Base-by-base conservation (phyloP, 345 rosid genomes). In the Brassica carinata region DNA sequence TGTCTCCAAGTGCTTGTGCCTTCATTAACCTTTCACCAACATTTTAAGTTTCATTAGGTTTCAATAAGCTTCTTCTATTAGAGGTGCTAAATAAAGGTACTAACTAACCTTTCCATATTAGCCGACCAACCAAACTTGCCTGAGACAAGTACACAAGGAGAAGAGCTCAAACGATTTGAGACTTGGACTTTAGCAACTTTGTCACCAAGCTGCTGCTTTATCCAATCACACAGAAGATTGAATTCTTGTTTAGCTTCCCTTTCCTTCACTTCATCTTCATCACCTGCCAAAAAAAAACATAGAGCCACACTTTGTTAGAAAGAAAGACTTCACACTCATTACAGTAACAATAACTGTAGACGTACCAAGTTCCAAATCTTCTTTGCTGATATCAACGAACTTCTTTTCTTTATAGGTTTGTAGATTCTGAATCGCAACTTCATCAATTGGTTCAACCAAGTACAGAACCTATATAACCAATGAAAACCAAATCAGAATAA, bases 91-190 rank as follows among this genome's bases (percentile, higher is more conserved):
- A 29, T 29, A 29, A 29, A 29, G 3, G 31, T 29, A 3, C 31
- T 29, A 29, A 29, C 31, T 29, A 29, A 29, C 97, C 98, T 96
- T 83, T 96, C 99, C 99, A 96, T 96, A 75, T 96, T 96, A 30
- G 98, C 97, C 31, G 97, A 93, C 99, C 99, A 93, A n/a, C 99
- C 97, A 74, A 96, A 96, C 81, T 93, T 93, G 71, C 97, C 98
- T 61, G 97, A 93, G 71, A 96, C 99, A 79, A 96, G 98, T 71
- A 94, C 99, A 53, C 99, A 94, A 4, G 99, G 98, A 74, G 99
- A 93, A 30, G 97, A 90, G 77, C 97, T 90, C 72, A 94, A 80
- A 34, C 99, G 97, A 69, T 92, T 92, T 4, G 99, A 96, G 73
- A 96, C 84, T 90, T 94, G 94, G 61, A 33, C 36, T 33, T 33